phyloP scores from a whole-genome alignment of 257 asterid genomes.

The Solanum pennellii region DNA sequence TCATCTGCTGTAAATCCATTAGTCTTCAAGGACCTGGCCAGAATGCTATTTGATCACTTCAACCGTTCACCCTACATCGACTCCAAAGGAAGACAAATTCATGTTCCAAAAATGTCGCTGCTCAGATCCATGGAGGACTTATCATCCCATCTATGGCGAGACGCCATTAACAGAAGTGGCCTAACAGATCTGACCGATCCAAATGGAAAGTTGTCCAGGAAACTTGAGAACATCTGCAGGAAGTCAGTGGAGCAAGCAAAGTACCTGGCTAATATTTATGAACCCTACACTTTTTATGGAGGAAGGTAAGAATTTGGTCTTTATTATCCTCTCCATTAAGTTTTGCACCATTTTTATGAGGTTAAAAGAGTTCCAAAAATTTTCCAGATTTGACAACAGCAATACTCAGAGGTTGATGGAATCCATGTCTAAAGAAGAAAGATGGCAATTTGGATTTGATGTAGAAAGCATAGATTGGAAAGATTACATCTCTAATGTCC shows the following conservation, averaged over 20 bases:
- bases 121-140: constrained; percentile 84
- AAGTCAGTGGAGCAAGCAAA: constrained; percentile 84
- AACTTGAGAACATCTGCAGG: constrained; percentile 52
- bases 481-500: constrained; percentile 72
- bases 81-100: constrained; percentile 57
- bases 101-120: constrained; percentile 64
- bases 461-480: constrained; percentile 87
- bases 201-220: constrained; percentile 41
- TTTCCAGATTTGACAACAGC: constrained; percentile 86
- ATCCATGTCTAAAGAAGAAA: constrained; percentile 66
- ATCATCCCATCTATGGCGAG: constrained; percentile 69
- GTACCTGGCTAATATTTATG: constrained; percentile 70
- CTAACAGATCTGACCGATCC: constrained; percentile 37
- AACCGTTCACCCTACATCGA: constrained; percentile 53
- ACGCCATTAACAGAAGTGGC: constrained; percentile 45
- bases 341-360: neutral
- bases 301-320: constrained; percentile 49
- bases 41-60: constrained; percentile 63
- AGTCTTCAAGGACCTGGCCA: constrained; percentile 56
- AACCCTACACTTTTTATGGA: constrained; percentile 79
- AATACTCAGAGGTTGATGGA: constrained; percentile 64
- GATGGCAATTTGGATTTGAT: constrained; percentile 61
- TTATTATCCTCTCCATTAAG: neutral
- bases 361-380: neutral
- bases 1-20: constrained; percentile 86